A percentile compares a stretch with the other conserved stretches of the same genome.
These are phyloP conservation scores for Microbotryum violaceum DNA, from an alignment of 1,284 basidiomycete genomes.

Conservation along the genomic window DNA sequence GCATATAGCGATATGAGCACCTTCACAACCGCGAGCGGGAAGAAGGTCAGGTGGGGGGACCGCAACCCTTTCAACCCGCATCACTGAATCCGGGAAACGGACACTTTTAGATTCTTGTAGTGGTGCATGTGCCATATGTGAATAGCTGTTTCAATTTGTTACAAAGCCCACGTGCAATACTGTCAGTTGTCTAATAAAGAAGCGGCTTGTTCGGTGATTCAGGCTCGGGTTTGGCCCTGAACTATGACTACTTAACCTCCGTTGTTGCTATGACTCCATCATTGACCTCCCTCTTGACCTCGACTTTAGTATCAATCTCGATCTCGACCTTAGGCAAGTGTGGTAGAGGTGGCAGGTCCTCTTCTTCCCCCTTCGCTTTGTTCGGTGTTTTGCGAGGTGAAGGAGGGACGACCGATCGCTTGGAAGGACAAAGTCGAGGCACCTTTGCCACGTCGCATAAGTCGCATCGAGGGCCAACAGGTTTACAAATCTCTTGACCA, in stretches of 20 bases:
- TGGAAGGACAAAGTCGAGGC: constrained; percentile 43
- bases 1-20: not conserved
- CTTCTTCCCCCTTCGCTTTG: constrained; percentile 6
- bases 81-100: not conserved
- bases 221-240: too few relatives aligned
- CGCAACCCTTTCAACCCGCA: constrained; percentile 1
- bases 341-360: constrained; percentile 1
- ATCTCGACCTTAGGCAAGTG: constrained; percentile 11
- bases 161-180: not conserved
- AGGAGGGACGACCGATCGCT: constrained; percentile 20
- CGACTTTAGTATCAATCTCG: not conserved
- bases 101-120: not conserved
- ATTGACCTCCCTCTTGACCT: not conserved
- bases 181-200: not conserved
- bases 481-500: constrained; percentile 78
- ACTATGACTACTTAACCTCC: too few relatives aligned
- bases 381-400: constrained; percentile 12
- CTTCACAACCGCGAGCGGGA: constrained; percentile 1
- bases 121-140: too few relatives aligned
- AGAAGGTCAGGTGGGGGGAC: constrained; percentile 1
- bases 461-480: constrained; percentile 74
- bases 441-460: constrained; percentile 50
- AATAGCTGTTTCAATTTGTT: too few relatives aligned
- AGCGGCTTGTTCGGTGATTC: not conserved
- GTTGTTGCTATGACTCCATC: too few relatives aligned